phyloP scores from a whole-genome alignment of 192 early-diverging fungal species.

The Irineochytrium annulatum region DNA sequence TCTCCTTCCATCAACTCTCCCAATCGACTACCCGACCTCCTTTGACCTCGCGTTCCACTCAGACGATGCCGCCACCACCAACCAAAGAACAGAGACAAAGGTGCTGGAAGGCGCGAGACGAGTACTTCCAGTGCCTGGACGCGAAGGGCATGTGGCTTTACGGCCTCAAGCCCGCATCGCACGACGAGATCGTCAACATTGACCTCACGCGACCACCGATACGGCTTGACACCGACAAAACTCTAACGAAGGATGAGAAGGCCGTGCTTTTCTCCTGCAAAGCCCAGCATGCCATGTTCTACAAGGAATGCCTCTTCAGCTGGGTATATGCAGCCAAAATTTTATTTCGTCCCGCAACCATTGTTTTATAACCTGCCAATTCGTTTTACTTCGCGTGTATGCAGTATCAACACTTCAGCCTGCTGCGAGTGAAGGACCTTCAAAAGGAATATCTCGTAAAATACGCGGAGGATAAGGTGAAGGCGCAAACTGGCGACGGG shows the following conservation, averaged over 20 bases:
- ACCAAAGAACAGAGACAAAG: slow-evolving; percentile 56
- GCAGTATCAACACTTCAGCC: slow-evolving; percentile 41
- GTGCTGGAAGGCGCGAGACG: slow-evolving; percentile 79
- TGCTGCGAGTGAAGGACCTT: slow-evolving; percentile 46
- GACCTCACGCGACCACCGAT: slow-evolving; percentile 40
- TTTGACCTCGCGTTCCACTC: neutral
- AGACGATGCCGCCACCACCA: slow-evolving; percentile 38
- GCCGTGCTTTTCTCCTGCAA: slow-evolving; percentile 44
- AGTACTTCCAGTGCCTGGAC: slow-evolving; percentile 76
- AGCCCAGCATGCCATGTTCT: slow-evolving; percentile 50
- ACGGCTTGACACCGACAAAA: slow-evolving; percentile 27
- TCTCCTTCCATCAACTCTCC: too few species aligned
- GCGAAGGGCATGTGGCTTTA: slow-evolving; percentile 54
- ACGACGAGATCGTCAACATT: slow-evolving; percentile 39
- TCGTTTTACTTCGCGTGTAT: too few species aligned
- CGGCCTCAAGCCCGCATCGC: slow-evolving; percentile 28
- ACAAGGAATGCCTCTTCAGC: slow-evolving; percentile 63
- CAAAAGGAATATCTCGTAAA: slow-evolving; percentile 36
- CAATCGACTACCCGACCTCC: too few species aligned
- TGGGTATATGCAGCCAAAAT: slow-evolving; percentile 71
- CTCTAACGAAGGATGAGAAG: slow-evolving; percentile 26
- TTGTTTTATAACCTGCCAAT: neutral
- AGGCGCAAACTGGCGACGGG: neutral
- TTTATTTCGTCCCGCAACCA: neutral
- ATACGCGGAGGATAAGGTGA: slow-evolving; percentile 30